Conservation (phyloP, 2,329 filamentous ascomycete species). For the Aaosphaeria pasadenensis region DNA sequence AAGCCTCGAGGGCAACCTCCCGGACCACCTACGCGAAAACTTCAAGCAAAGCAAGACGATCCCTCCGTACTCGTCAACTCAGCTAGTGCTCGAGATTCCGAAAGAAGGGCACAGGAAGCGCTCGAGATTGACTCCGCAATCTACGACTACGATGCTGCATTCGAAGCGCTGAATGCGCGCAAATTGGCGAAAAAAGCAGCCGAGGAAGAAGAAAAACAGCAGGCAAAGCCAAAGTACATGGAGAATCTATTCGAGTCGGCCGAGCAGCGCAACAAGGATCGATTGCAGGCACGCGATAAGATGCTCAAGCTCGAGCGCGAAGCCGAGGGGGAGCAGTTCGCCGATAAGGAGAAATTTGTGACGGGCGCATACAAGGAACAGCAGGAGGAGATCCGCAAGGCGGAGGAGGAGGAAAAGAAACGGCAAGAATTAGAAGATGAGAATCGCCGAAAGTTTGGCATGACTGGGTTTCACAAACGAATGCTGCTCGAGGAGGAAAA, state of each 20-base stretch:
- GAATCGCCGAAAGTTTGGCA: conserved; percentile 65
- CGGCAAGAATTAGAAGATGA: conserved; percentile 64
- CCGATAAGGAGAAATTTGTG: conserved; percentile 82
- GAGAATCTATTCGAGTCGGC: conserved; percentile 69
- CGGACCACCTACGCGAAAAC: conserved; percentile 38
- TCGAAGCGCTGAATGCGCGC: conserved; percentile 67
- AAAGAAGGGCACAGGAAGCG: conserved; percentile 63
- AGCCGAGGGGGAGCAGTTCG: conserved; percentile 76
- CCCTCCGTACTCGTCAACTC: conserved; percentile 57
- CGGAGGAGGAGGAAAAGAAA: conserved; percentile 69
- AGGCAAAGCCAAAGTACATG: conserved; percentile 76
- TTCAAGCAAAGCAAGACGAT: conserved; percentile 26
- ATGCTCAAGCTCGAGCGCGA: conserved; percentile 74
- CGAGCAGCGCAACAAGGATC: conserved; percentile 73
- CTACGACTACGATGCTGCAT: conserved; percentile 83
- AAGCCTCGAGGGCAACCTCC: conserved; percentile 35
- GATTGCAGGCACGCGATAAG: conserved; percentile 76
- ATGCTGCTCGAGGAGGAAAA: conserved; percentile 69
- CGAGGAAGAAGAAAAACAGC: conserved; percentile 51
- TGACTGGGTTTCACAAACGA: conserved; percentile 76
- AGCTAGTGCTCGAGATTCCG: conserved; percentile 61
- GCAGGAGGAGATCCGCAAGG: conserved; percentile 67
- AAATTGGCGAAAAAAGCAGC: conserved; percentile 56
- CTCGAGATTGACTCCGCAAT: conserved; percentile 68
- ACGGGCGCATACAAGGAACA: conserved; percentile 80